Evolutionary conservation across 139 green algal genomes (phyloP), one percentile per base, ranked within the genome.

Genomic region (Raphidocelis subcapitata): DNA sequence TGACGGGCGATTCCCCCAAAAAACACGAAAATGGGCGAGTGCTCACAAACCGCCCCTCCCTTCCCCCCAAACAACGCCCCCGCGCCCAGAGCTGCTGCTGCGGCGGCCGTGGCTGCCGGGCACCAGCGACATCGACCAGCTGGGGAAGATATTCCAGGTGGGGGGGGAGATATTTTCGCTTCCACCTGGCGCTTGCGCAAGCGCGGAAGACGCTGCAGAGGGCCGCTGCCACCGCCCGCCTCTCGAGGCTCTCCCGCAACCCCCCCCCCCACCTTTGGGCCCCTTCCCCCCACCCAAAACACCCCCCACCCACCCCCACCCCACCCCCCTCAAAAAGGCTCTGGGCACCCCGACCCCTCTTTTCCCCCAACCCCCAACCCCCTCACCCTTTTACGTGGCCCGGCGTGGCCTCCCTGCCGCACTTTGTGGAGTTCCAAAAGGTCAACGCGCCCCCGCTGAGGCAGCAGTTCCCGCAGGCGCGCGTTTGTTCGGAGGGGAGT

Each of bases 131-230:
- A 87, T 96, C 29, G 91, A 95, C 66, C 87, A 94, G 65, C 82
- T 97, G 72, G 81, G 82, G 28, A 91, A 90, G 67, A 87, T 98
- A 14, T 97, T 96, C 68, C 81, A 20, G 92, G 85, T 37, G 80
- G 86, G 54, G 55, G 60, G 4, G 12, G 8, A 20, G 41, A 20
- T 49, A 49, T 49, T 12, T n/a, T n/a, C n/a, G n/a, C n/a, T n/a
- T n/a, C n/a, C n/a, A n/a, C n/a, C n/a, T n/a, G n/a, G n/a, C n/a
- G n/a, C n/a, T n/a, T n/a, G n/a, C n/a, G n/a, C n/a, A n/a, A n/a
- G n/a, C n/a, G n/a, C n/a, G n/a, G n/a, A n/a, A n/a, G n/a, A n/a
- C n/a, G n/a, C n/a, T n/a, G n/a, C n/a, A n/a, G n/a, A n/a, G n/a
- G 8, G 24, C n/a, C 5, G 54, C 54, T 14, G 24, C 24, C 10